A percentile compares a stretch with the other conserved stretches of the same genome.
phyloP scores from a whole-genome alignment of 805 yeast genomes.

The Candida taoyuanica region DNA sequence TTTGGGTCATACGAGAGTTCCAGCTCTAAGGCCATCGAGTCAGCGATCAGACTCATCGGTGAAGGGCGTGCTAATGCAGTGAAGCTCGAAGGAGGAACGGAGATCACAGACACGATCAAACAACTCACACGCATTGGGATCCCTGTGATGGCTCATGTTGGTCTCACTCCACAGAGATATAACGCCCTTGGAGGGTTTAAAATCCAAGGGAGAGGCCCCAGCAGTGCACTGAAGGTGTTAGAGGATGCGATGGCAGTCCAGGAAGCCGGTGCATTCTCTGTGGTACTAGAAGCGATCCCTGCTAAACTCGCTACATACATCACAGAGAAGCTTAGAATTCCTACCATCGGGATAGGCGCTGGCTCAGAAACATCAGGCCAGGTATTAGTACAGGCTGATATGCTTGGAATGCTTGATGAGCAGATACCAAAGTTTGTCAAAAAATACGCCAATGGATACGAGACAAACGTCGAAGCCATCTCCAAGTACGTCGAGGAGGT shows the following conservation, averaged over 20 bases:
- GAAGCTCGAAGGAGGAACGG: slow-evolving; percentile 79
- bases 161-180: slow-evolving; percentile 85
- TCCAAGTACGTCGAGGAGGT: slow-evolving; percentile 58
- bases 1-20: slow-evolving; percentile 79
- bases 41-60: slow-evolving; percentile 52
- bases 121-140: slow-evolving; percentile 66
- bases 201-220: slow-evolving; percentile 67
- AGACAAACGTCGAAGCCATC: slow-evolving; percentile 47
- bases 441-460: slow-evolving; percentile 50
- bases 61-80: slow-evolving; percentile 59
- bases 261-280: slow-evolving; percentile 67
- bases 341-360: slow-evolving; percentile 96
- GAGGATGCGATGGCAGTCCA: slow-evolving; percentile 69
- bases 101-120: slow-evolving; percentile 47
- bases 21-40: slow-evolving; percentile 54
- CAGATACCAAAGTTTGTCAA: slow-evolving; percentile 71
- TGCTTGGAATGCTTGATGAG: slow-evolving; percentile 66
- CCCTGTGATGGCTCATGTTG: slow-evolving; percentile 89
- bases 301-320: slow-evolving; percentile 59
- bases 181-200: slow-evolving; percentile 81
- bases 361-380: slow-evolving; percentile 84
- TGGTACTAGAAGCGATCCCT: slow-evolving; percentile 87
- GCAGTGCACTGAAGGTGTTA: slow-evolving; percentile 50
- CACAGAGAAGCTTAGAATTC: slow-evolving; percentile 56
- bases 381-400: slow-evolving; percentile 81